phyloP scores from a whole-genome alignment of 129 eudicot genomes.

The Helianthus annuus region HanXRQr2.0-SUNRISE NC_035444.2:144311313-144311812 shows the following conservation, averaged over 20 bases:
- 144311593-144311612: background rate
- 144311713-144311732: background rate
- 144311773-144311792: background rate
- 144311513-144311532: background rate
- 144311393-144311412: conserved; percentile 24
- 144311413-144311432: conserved; percentile 36
- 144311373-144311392: conserved; percentile 33
- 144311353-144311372: conserved; percentile 29
- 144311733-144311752: background rate
- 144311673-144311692: background rate
- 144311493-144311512: conserved; percentile 33
- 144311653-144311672: background rate
- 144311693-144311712: background rate
- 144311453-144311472: conserved; percentile 36
- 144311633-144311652: background rate
- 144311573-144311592: background rate
- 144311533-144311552: conserved; percentile 4
- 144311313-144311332: conserved; percentile 22
- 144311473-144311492: conserved; percentile 29
- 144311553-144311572: background rate
- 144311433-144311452: conserved; percentile 39
- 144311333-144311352: conserved; percentile 21
- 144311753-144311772: background rate
- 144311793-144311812: background rate
- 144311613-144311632: background rate